Base-by-base conservation (phyloP, 345 rosid genomes). In the Ceriops tagal region DNA sequence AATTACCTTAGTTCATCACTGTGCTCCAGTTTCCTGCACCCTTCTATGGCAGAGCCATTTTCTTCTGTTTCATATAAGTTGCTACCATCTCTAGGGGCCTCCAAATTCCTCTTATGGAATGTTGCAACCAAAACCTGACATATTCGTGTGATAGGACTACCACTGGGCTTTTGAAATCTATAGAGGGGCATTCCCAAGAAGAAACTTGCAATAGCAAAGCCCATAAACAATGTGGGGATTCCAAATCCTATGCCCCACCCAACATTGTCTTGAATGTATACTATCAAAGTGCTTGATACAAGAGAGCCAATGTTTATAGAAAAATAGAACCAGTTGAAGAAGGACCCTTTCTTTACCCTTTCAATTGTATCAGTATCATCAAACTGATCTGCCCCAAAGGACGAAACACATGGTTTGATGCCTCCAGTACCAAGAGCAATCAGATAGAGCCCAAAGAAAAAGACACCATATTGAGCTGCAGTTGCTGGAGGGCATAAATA, bases 171-270 rank as follows among this genome's bases (percentile, higher is more conserved):
- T 79, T 90, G 96, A 79, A 89, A 88, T 76, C 97, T 82, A 61
- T 92, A 95, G 62, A 92, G 87, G 1, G 92, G 79, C 10, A 97
- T 95, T 69, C 99, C 99, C 20, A 82, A 80, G 71, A 90, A 90
- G 84, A 95, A 95, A 76, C 93, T 87, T 13, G 32, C 82, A 70
- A 87, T 90, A 34, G 99, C 96, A 28, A 90, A 67, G 64, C 85
- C 99, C 96, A 95, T 88, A 75, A 88, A 89, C 58, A 95, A 70
- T 7, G 97, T 86, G 55, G 97, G 97, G 72, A 92, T 88, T 62
- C 91, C 96, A 75, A 92, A 92, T 37, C 97, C 99, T 26, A 86
- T 71, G 46, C 92, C 99, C 99, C 99, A 95, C 10, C 97, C 97
- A 5, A 81, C 85, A 53, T 90, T 91, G 72, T 89, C 97, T 84